phyloP scores from a whole-genome alignment of 345 rosid species.

The Euphorbia pulcherrima region DNA sequence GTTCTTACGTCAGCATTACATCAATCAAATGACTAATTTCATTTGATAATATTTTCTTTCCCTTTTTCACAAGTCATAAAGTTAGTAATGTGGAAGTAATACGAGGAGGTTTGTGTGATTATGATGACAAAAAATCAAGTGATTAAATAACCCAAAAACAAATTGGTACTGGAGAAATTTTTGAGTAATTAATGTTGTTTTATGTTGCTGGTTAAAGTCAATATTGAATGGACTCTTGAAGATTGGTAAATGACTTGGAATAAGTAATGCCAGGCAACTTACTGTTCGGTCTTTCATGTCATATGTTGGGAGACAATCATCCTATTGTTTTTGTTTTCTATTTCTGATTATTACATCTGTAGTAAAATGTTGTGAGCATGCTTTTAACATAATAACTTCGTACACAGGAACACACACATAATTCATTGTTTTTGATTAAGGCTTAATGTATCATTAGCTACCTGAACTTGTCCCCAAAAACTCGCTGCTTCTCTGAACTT shows the following conservation, averaged over 20 bases:
- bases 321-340: background rate
- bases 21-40: background rate
- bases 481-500: too few relatives aligned
- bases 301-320: background rate
- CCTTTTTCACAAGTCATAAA: background rate
- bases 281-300: background rate
- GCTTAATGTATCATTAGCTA: too few relatives aligned
- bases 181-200: background rate
- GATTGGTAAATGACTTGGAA: background rate
- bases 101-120: background rate
- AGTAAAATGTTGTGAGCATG: background rate
- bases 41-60: background rate
- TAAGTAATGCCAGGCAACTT: background rate
- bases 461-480: too few relatives aligned
- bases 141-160: background rate
- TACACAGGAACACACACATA: too few relatives aligned
- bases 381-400: background rate
- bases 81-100: background rate
- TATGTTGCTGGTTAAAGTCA: background rate
- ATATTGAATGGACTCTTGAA: background rate
- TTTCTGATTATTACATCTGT: background rate
- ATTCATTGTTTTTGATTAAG: too few relatives aligned
- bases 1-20: background rate
- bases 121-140: background rate
- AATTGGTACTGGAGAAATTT: background rate